Evolutionary conservation across 228 moss, liverwort and hornwort species (phyloP), one percentile per base, ranked within the genome.

Genomic region (Sphagnum magellanicum): DNA sequence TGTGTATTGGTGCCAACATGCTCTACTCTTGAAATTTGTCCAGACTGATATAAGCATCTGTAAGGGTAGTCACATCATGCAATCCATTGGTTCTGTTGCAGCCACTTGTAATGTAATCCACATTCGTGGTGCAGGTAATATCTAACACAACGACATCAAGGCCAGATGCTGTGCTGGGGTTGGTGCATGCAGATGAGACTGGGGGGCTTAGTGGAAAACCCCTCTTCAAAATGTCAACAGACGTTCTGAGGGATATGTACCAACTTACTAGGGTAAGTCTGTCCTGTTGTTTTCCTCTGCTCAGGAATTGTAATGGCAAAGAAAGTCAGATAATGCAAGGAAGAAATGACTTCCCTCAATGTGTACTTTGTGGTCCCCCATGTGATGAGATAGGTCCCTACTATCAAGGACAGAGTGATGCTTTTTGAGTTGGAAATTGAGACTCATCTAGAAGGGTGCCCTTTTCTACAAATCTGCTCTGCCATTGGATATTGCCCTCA

Each of bases 181-280:
- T 91, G 12, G 76, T 85, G 50, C 80, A 98, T 62, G 90, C 87
- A 6, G 85, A 84, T 15, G 93, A 98, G 80, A 76, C 82, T 74
- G 97, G 97, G 59, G 93, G 97, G 59, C 88, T 98, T 16, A 98
- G 97, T 83, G 97, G 97, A 49, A 91, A 87, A 72, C 97, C 97
- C 9, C 72, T 98, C 46, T 84, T 76, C 13, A 74, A 80, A 71
- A 80, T 90, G 78, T 82, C 91, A 5, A 98, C 90, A 53, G 85
- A 98, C 55, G 89, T 98, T 63, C 90, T 98, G 8, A 80, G 91
- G 60, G 91, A 98, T 59, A 93, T 98, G 90, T 98, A 90, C 77
- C 79, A 82, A 66, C 90, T 90, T 10, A 98, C 97, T 1, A 87
- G 85, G 85, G 91, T 92, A 83, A 49, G 50, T 53, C 49, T 70